A percentile compares a stretch with the other conserved stretches of the same genome.
Conservation (phyloP, 306 rosid genomes). For the barrel medic (Medicago truncatula) region MtrunA17r5.0-ANR NC_053048.1:48106001-48106500, state of each 20-base stretch:
- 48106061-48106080: conserved; percentile 6
- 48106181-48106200: conserved; percentile 14
- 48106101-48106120: background rate
- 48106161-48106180: background rate
- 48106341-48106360: conserved; percentile 34
- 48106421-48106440: conserved; percentile 12
- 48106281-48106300: background rate
- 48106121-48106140: conserved; percentile 7
- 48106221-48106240: conserved; percentile 14
- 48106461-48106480: conserved; percentile 5
- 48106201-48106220: background rate
- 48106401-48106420: conserved; percentile 14
- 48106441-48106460: conserved; percentile 14
- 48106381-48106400: conserved; percentile 32
- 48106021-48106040: conserved; percentile 5
- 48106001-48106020: conserved; percentile 23
- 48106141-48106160: conserved; percentile 2
- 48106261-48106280: conserved; percentile 17
- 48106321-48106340: conserved; percentile 10
- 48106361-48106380: conserved; percentile 26
- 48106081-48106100: conserved; percentile 1
- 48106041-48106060: conserved; percentile 14
- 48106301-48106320: conserved; percentile 7
- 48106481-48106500: conserved; percentile 96
- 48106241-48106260: conserved; percentile 18